These are phyloP conservation scores for Picochlorum sp. DNA, from an alignment of 139 green algal species.

Conservation along the genomic window DNA sequence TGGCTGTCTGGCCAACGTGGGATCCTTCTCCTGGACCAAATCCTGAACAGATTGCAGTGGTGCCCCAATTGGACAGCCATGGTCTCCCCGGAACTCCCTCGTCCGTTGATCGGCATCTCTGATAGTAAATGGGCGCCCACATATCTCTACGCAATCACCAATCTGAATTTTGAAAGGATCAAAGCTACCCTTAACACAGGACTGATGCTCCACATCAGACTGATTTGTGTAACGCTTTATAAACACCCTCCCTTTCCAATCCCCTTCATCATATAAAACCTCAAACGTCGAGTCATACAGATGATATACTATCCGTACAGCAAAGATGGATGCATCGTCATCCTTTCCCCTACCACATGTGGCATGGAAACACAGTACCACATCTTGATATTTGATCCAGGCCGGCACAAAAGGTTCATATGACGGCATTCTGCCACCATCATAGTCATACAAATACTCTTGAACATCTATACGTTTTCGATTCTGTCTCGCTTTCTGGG, in stretches of 20 bases:
- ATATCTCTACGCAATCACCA: conserved; percentile 55
- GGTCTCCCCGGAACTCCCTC: not conserved
- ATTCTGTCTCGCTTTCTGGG: not conserved
- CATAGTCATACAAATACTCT: not conserved
- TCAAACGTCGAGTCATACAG: too few relatives aligned
- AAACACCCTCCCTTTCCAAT: too few relatives aligned
- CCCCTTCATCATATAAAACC: too few relatives aligned
- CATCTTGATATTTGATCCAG: not conserved
- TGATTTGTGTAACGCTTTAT: too few relatives aligned
- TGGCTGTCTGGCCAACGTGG: too few relatives aligned
- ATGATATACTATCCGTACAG: too few relatives aligned
- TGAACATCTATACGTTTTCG: not conserved
- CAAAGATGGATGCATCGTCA: conserved; percentile 34
- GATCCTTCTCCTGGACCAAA: too few relatives aligned
- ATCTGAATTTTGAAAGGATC: conserved; percentile 44
- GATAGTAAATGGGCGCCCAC: conserved; percentile 72
- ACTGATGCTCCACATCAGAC: too few relatives aligned
- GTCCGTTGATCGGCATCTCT: conserved; percentile 80
- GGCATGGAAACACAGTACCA: conserved; percentile 88
- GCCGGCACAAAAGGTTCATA: conserved; percentile 1
- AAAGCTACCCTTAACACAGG: too few relatives aligned
- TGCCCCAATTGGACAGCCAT: too few relatives aligned
- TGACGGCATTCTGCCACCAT: not conserved
- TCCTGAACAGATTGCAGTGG: not conserved
- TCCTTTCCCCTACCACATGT: conserved; percentile 82